These are phyloP conservation scores for Colletotrichum sp. DNA, from an alignment of 2,329 filamentous ascomycete genomes.

Conservation along the genomic window DNA sequence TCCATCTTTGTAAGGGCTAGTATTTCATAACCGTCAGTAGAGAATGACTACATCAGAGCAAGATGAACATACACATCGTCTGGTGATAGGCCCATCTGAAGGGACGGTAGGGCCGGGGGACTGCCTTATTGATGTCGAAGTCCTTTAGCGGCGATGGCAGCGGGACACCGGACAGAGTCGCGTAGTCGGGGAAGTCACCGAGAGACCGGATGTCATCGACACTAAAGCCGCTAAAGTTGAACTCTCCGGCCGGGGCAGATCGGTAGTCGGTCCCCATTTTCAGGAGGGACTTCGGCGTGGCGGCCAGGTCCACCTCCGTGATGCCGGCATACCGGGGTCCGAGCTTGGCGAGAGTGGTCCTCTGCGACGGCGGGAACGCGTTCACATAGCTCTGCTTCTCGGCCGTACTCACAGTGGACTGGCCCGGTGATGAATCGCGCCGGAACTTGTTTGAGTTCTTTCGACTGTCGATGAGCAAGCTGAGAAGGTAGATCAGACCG, in stretches of 20 bases:
- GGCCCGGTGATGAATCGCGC: not conserved
- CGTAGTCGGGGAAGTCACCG: constrained; percentile 82
- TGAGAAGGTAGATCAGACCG: not conserved
- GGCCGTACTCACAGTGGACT: not conserved
- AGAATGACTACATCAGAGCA: rapidly evolving
- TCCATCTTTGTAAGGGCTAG: constrained; percentile 80
- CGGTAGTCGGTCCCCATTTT: constrained; percentile 39
- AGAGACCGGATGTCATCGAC: constrained; percentile 71
- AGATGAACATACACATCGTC: constrained; percentile 76
- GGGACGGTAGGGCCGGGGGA: constrained; percentile 78
- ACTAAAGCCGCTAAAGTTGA: constrained; percentile 73
- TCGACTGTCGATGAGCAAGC: not conserved
- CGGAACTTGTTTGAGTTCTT: not conserved
- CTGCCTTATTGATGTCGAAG: constrained; percentile 73
- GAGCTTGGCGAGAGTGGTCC: constrained; percentile 19
- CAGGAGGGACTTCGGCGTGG: constrained; percentile 28
- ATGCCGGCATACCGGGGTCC: not conserved
- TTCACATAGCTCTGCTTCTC: constrained; percentile 25
- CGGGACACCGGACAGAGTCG: constrained; percentile 75
- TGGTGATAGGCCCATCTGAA: constrained; percentile 88
- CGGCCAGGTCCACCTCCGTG: constrained; percentile 16
- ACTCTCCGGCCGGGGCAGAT: constrained; percentile 40
- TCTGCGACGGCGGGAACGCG: constrained; percentile 31
- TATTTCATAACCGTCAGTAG: constrained; percentile 8
- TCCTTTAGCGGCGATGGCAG: constrained; percentile 66